A percentile compares a stretch with the other conserved stretches of the same genome.
These are phyloP conservation scores for Metarhizium rileyi DNA, from an alignment of 2,329 filamentous ascomycete species.

Conservation along the genomic window DNA sequence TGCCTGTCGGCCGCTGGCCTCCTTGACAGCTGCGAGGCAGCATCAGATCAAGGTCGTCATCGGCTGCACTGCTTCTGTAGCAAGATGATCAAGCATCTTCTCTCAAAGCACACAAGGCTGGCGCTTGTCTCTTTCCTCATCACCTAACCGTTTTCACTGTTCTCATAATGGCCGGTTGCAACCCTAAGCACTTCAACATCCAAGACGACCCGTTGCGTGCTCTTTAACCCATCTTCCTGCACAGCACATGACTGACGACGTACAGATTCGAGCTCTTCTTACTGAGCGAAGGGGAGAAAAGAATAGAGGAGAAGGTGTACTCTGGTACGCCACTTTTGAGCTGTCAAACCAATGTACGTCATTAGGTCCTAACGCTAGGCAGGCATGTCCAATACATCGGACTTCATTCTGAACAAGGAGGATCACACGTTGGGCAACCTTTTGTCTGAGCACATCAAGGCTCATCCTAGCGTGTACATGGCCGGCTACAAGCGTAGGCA, in stretches of 20 bases:
- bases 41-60: background rate
- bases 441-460: slow-evolving; percentile 74
- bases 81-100: background rate
- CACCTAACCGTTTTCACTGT: background rate
- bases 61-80: background rate
- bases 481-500: slow-evolving; percentile 76
- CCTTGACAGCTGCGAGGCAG: background rate
- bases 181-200: slow-evolving; percentile 30
- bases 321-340: slow-evolving; percentile 56
- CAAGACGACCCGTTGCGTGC: slow-evolving; percentile 25
- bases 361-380: background rate
- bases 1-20: background rate
- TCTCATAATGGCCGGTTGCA: slow-evolving; percentile 24
- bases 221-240: background rate
- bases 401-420: slow-evolving; percentile 94
- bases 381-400: slow-evolving; percentile 85
- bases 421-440: slow-evolving; percentile 94
- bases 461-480: slow-evolving; percentile 76
- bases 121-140: background rate
- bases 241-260: slow-evolving; percentile 13
- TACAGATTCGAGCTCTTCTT: slow-evolving; percentile 87
- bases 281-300: slow-evolving; percentile 81
- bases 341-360: background rate
- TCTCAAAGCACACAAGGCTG: background rate
- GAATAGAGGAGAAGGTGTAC: slow-evolving; percentile 80